These are phyloP conservation scores for Neonectria hederae DNA, from an alignment of 2,329 filamentous ascomycete species.

Conservation along the genomic window DNA sequence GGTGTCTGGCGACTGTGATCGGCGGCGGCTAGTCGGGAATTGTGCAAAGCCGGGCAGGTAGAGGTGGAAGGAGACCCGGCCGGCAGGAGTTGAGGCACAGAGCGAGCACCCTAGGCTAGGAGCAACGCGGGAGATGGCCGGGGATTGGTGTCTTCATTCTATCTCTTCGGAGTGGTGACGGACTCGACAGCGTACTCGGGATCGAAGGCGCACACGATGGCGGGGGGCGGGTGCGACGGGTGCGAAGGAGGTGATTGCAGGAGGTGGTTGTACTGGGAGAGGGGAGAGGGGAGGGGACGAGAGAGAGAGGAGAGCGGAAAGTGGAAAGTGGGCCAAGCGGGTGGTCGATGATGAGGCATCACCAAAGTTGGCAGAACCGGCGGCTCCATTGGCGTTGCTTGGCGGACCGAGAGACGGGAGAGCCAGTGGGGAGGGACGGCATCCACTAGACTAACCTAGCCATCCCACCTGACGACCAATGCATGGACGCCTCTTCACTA, in stretches of 20 bases:
- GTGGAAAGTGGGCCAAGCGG: neutral
- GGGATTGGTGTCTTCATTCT: constrained; percentile 23
- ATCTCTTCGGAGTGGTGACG: neutral
- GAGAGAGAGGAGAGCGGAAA: neutral
- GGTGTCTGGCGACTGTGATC: constrained; percentile 13
- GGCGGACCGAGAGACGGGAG: constrained; percentile 13
- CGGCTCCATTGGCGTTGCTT: constrained; percentile 13
- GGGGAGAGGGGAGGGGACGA: neutral
- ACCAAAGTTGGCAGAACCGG: constrained; percentile 8
- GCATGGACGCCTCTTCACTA: neutral
- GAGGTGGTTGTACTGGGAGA: neutral
- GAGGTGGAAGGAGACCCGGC: neutral
- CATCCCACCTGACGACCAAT: neutral
- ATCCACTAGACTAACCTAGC: neutral
- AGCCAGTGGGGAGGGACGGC: neutral
- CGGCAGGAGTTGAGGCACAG: constrained; percentile 2
- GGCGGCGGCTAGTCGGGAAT: constrained; percentile 2
- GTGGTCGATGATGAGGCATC: constrained; percentile 18
- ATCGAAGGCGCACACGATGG: constrained; percentile 1
- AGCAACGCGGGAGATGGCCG: constrained; percentile 14
- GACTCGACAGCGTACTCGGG: constrained; percentile 2
- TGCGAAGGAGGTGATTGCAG: neutral
- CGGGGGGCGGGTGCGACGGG: neutral
- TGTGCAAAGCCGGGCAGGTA: constrained; percentile 4
- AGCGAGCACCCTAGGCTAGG: constrained; percentile 21